Conservation (phyloP, 2,329 filamentous ascomycete genomes). For the Sporothrix luriei region DNA sequence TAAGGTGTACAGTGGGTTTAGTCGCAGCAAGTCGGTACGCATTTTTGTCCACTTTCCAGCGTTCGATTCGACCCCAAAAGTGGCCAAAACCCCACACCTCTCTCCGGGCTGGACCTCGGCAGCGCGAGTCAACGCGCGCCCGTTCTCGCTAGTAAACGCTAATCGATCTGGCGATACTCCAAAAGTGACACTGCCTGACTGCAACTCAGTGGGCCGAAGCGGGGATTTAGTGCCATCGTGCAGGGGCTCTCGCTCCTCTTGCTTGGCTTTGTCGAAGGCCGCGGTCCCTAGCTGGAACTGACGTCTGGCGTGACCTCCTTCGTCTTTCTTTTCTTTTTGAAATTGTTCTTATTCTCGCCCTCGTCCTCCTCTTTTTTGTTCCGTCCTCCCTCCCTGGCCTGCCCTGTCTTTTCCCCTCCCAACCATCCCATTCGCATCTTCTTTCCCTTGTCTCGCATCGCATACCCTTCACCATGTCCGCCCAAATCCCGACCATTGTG, state of each 20-base stretch:
- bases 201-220: slow-evolving; percentile 28
- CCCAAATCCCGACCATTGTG: slow-evolving; percentile 53
- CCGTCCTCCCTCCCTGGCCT: background rate
- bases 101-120: slow-evolving; percentile 33
- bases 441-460: background rate
- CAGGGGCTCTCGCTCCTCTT: slow-evolving; percentile 21
- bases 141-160: background rate
- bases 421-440: background rate
- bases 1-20: too few relatives aligned
- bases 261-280: slow-evolving; percentile 4
- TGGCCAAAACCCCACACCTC: slow-evolving; percentile 30
- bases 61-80: slow-evolving; percentile 5
- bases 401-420: background rate
- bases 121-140: slow-evolving; percentile 19
- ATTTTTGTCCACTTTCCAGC: background rate
- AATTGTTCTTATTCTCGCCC: slow-evolving; percentile 14
- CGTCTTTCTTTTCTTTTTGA: background rate
- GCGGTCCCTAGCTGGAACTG: background rate
- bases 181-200: background rate
- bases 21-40: too few relatives aligned
- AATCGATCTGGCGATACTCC: slow-evolving; percentile 29
- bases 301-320: slow-evolving; percentile 20
- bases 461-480: slow-evolving; percentile 45
- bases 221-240: slow-evolving; percentile 17
- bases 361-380: background rate